Evolutionary conservation across 768 basidiomycete species (phyloP).

Genomic region (Phaeolepiota aurea): DNA sequence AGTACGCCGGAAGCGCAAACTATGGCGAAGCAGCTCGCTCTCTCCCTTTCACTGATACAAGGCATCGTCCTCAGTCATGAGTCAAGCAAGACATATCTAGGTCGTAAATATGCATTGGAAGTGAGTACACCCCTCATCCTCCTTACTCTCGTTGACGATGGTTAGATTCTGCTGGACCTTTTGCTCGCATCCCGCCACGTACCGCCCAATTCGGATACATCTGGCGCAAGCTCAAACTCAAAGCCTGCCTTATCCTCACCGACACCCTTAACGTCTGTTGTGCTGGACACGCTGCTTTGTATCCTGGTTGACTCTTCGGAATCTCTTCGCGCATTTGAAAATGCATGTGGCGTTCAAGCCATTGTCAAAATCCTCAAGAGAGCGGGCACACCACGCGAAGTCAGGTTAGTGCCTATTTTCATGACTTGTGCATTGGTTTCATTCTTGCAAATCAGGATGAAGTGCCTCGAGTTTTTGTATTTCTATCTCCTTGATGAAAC

Average conservation of each 20-base stretch:
- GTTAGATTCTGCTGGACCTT: slow-evolving; percentile 69
- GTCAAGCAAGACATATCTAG: slow-evolving; percentile 60
- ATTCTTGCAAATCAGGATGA: slow-evolving; percentile 65
- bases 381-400: slow-evolving; percentile 78
- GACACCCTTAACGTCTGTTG: slow-evolving; percentile 53
- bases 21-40: slow-evolving; percentile 44
- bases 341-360: slow-evolving; percentile 64
- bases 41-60: slow-evolving; percentile 64
- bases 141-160: background rate
- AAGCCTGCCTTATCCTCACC: slow-evolving; percentile 13
- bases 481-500: slow-evolving; percentile 90
- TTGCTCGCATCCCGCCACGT: slow-evolving; percentile 66
- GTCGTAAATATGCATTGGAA: slow-evolving; percentile 60
- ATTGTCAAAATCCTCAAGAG: slow-evolving; percentile 87
- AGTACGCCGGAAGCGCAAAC: slow-evolving; percentile 37
- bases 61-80: slow-evolving; percentile 66
- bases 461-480: slow-evolving; percentile 91
- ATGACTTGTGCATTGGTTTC: background rate
- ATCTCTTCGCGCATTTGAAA: slow-evolving; percentile 75
- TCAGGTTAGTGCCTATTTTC: slow-evolving; percentile 48
- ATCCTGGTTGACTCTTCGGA: slow-evolving; percentile 80
- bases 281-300: slow-evolving; percentile 81
- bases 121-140: no score
- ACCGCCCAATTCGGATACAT: slow-evolving; percentile 18
- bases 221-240: slow-evolving; percentile 13